Conservation (phyloP, 169 alveolate genomes). For the Cryptosporidium viatorum region DNA sequence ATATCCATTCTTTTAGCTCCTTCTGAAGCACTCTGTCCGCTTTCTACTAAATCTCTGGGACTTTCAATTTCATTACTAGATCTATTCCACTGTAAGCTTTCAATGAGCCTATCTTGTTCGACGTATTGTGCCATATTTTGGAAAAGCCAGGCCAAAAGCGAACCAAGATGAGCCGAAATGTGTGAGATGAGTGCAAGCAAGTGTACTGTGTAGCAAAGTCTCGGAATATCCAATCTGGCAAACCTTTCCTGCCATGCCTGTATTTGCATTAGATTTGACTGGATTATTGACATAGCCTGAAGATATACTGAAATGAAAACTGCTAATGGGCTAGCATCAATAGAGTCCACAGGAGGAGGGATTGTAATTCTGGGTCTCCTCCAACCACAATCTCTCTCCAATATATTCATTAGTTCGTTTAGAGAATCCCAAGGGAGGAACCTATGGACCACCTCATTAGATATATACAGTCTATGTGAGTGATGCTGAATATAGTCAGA, state of each 20-base stretch:
- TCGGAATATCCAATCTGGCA: slow-evolving; percentile 66
- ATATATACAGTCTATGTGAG: slow-evolving; percentile 54
- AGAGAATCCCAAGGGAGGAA: slow-evolving; percentile 72
- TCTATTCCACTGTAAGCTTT: slow-evolving; percentile 42
- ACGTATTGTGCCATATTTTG: slow-evolving; percentile 71
- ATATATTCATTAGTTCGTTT: slow-evolving; percentile 36
- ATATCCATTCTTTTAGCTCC: background rate
- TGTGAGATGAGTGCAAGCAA: slow-evolving; percentile 56
- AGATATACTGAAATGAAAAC: slow-evolving; percentile 52
- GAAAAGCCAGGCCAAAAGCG: slow-evolving; percentile 71
- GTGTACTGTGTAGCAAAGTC: slow-evolving; percentile 64
- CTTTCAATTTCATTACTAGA: background rate
- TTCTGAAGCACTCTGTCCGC: background rate
- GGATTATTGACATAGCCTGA: slow-evolving; percentile 54
- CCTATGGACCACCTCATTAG: slow-evolving; percentile 62
- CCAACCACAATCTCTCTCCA: slow-evolving; percentile 66
- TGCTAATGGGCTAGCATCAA: slow-evolving; percentile 54
- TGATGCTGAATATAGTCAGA: slow-evolving; percentile 73
- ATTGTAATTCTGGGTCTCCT: slow-evolving; percentile 68
- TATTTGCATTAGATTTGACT: slow-evolving; percentile 41
- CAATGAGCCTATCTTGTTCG: slow-evolving; percentile 58
- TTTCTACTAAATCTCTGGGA: background rate
- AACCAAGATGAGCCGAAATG: slow-evolving; percentile 65
- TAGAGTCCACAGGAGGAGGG: slow-evolving; percentile 56
- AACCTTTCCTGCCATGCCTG: slow-evolving; percentile 76